Evolutionary conservation across 257 asterid genomes (phyloP).

Genomic region (Ajuga chamaepitys): DNA sequence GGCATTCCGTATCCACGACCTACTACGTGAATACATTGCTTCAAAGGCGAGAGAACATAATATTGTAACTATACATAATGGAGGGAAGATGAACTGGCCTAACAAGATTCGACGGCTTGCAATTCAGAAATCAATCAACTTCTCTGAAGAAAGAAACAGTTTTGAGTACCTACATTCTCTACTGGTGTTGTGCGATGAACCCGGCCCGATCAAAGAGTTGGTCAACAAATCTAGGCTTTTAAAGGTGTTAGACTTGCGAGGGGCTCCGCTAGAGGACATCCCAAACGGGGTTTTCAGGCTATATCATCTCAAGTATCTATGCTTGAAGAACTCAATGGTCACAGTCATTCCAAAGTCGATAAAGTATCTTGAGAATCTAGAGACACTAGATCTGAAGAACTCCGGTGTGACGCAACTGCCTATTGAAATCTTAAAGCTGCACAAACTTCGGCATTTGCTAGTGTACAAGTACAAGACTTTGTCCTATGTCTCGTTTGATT

Average conservation of each 20-base stretch:
- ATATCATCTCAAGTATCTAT: slow-evolving; percentile 13
- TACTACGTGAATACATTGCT: too few relatives aligned
- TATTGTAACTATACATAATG: too few relatives aligned
- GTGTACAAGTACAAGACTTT: not conserved
- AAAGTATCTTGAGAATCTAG: not conserved
- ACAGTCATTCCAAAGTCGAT: not conserved
- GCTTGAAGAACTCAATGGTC: not conserved
- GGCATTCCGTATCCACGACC: too few relatives aligned
- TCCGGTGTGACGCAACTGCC: slow-evolving; percentile 8
- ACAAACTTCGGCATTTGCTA: slow-evolving; percentile 2
- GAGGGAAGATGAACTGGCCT: too few relatives aligned
- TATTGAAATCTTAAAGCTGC: slow-evolving; percentile 10
- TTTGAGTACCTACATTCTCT: too few relatives aligned
- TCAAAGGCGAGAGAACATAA: too few relatives aligned
- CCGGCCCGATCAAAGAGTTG: not conserved
- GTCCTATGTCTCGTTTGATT: not conserved
- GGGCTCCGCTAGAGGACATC: not conserved
- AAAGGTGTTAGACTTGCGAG: slow-evolving; percentile 12
- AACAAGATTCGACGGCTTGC: too few relatives aligned
- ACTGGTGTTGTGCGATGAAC: too few relatives aligned
- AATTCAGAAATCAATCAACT: too few relatives aligned
- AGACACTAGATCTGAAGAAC: not conserved
- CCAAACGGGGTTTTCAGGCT: slow-evolving; percentile 17
- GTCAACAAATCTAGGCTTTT: not conserved
- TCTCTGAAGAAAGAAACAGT: too few relatives aligned